Evolutionary conservation across 2,329 filamentous ascomycete species (phyloP), one percentile per base, ranked within the genome.

Genomic region (Trichoderma afroharzianum): DNA sequence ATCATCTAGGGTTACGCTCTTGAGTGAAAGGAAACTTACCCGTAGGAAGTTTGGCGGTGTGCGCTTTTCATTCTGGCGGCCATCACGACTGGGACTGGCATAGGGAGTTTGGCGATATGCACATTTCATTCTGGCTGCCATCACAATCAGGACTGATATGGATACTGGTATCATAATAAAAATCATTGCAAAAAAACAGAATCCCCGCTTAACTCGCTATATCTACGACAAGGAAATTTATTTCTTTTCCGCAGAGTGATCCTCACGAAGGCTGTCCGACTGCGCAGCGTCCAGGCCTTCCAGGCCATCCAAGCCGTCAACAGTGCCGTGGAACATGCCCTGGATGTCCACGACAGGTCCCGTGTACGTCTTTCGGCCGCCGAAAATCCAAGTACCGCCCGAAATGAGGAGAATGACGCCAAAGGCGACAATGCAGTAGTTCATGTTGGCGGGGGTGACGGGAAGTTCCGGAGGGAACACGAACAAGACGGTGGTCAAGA

Each of bases 401-500:
- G 84, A 78, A 21, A 87, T 85, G 18, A 85, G 63, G 1, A 87
- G 74, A 15, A 86, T 85, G 36, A 86, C 76, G 1, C 82, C 84
- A 74, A 86, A 86, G 0, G 85, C 84, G 12, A 83, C 85, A 28
- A 86, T 77, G 57, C 81, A 83, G 75, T 87, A 86, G 76, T 86
- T 94, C 92, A 94, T 94, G 81, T 88, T 93, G 75, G 82, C 88
- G 0, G 86, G 84, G 0, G 88, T 89, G 2, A 91, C 90, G 0
- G 90, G 91, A 4, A 90, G 77, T 8, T 85, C 85, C 0, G 92
- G 92, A 3, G 92, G 92, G 80, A 94, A 93, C 24, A 93, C 85
- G 80, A 94, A 94, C 0, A 94, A 84, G 1, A 93, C 88, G 0
- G 91, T 93, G 0, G 92, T 94, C n/a, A 94, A 79, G 14, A 88